These are phyloP conservation scores for Dryadomyces sulphureus DNA, from an alignment of 2,329 filamentous ascomycete genomes.

Conservation along the genomic window DNA sequence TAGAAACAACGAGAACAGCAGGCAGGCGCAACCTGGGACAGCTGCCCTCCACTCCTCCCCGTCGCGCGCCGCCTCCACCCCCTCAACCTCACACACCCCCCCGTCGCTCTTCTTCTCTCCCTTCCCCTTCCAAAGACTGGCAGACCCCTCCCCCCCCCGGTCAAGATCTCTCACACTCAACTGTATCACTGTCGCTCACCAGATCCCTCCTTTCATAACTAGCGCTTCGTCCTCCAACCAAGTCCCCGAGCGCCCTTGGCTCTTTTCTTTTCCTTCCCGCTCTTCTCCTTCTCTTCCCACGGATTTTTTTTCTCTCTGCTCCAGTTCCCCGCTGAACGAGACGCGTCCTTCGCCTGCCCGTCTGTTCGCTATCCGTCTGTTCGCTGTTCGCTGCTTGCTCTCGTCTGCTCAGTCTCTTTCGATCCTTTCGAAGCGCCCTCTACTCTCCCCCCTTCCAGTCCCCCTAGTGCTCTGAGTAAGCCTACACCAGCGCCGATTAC, in stretches of 20 bases:
- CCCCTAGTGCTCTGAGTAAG: background rate
- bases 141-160: conserved; percentile 8
- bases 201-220: conserved; percentile 21
- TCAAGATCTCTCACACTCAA: conserved; percentile 25
- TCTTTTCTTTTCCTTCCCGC: conserved; percentile 1
- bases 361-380: background rate
- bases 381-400: background rate
- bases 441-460: background rate
- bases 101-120: background rate
- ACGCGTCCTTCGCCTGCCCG: background rate
- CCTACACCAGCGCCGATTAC: background rate
- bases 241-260: background rate
- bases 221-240: conserved; percentile 7
- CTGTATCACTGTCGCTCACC: conserved; percentile 22
- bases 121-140: background rate
- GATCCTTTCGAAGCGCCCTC: background rate
- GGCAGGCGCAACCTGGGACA: background rate
- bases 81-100: background rate
- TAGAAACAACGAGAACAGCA: background rate
- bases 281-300: background rate
- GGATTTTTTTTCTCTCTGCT: background rate
- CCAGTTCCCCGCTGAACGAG: too few species aligned
- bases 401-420: background rate
- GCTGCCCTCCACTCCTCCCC: background rate
- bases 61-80: background rate